Base-by-base conservation (phyloP, 768 basidiomycete species). In the Pleurotus platypus region DNA sequence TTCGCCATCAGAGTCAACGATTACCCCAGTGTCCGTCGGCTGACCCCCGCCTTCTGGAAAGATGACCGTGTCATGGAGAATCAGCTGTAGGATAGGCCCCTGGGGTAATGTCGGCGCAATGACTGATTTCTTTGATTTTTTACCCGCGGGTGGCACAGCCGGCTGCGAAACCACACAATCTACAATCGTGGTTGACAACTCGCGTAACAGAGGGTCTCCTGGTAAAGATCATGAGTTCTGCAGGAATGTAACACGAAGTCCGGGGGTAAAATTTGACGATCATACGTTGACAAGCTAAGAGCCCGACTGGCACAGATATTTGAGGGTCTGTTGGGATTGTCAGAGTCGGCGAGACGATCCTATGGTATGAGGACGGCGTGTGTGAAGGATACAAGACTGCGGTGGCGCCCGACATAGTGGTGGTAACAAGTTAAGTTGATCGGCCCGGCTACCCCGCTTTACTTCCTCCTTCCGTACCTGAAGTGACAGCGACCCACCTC, bases 31-130 rank as follows among this genome's bases (percentile, higher is more conserved):
- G 64, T 93, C 92, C 0, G 84, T 84, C 1, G 89, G 87, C 61
- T 93, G 91, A 0, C 92, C 92, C 9, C 90, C 79, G 7, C 89
- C 90, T 69, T 92, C 90, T 0, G 91, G 90, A 66, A 92, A 92
- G 47, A 91, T 79, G 11, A 89, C 78, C 0, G 89, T 91, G 65
- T 92, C 91, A 51, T 87, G 84, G 46, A 91, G 71, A 50, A 85
- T 75, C 6, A 92, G 72, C 63, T 90, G 86, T 47, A 89, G 77
- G 15, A 86, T 69, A 2, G 84, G 78, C 37, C 67, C 73, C 20
- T 70, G 70, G 0, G 73, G 70, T 46, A 78, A 64, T n/a, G 70
- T 65, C 13, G 81, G 78, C 22, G 79, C 65, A 13, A 77, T 66
- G 11, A 81, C 78, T n/a, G 81, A 74, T 65, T 86, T 87, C 67